Conservation (phyloP, 148 eudicot species). For the Diospyros lotus region DNA sequence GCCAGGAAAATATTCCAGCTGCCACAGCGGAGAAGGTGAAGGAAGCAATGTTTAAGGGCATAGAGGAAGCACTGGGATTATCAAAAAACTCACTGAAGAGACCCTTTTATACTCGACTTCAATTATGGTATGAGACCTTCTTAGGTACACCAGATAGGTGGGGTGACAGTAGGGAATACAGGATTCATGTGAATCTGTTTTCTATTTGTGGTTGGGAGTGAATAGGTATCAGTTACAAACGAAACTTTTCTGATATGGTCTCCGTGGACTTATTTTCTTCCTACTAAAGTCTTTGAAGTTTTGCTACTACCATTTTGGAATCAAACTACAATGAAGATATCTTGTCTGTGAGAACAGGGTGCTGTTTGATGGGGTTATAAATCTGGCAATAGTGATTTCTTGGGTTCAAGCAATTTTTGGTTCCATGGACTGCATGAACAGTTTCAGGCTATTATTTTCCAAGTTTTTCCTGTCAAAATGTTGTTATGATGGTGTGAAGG, state of each 20-base stretch:
- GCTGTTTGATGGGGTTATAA: not conserved
- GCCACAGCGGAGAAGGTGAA: slow-evolving; percentile 85
- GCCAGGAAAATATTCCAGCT: slow-evolving; percentile 83
- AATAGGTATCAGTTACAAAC: not conserved
- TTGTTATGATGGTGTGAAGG: no score
- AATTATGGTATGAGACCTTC: slow-evolving; percentile 62
- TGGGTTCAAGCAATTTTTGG: not conserved
- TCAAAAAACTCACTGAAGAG: slow-evolving; percentile 53
- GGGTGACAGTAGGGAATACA: not conserved
- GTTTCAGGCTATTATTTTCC: not conserved
- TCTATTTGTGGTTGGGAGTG: not conserved
- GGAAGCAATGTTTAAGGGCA: slow-evolving; percentile 72
- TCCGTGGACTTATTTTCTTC: not conserved
- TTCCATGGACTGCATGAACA: not conserved
- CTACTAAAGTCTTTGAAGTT: not conserved
- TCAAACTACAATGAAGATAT: not conserved
- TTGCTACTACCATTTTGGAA: not conserved
- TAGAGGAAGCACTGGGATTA: slow-evolving; percentile 76
- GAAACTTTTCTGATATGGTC: not conserved
- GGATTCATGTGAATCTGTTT: not conserved
- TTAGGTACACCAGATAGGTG: not conserved
- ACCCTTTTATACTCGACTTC: slow-evolving; percentile 70
- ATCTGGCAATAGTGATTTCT: not conserved
- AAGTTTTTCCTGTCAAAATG: no score
- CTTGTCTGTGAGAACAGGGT: not conserved